Evolutionary conservation across 148 eudicot species (phyloP).

Genomic region (Heliamphora exappendiculata): DNA sequence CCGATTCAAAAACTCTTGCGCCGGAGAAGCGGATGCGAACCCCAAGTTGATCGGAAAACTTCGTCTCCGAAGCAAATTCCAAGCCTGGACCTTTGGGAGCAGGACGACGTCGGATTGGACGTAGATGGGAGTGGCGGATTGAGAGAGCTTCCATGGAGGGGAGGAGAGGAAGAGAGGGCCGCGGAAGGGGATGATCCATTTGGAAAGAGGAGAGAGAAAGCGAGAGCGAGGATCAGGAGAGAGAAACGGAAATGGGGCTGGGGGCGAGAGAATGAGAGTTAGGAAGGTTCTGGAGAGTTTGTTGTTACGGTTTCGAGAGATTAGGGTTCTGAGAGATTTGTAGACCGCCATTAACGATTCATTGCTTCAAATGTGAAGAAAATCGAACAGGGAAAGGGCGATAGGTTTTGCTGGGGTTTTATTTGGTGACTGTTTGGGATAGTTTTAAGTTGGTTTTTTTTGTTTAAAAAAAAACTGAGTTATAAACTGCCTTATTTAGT

Average conservation of each 20-base stretch:
- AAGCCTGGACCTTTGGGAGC: conserved; percentile 27
- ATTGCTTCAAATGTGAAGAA: not conserved
- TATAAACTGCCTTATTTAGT: too few species aligned
- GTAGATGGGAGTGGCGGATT: conserved; percentile 65
- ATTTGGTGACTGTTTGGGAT: too few species aligned
- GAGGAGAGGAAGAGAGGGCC: conserved; percentile 74
- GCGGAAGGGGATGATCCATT: conserved; percentile 17
- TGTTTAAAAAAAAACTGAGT: too few species aligned
- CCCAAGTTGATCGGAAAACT: conserved; percentile 34
- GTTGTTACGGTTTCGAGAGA: conserved; percentile 16
- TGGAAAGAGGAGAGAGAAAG: conserved; percentile 39
- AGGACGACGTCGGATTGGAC: conserved; percentile 51
- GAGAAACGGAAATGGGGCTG: conserved; percentile 18
- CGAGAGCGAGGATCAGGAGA: conserved; percentile 17
- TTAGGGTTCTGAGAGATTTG: conserved; percentile 34
- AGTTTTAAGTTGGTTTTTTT: too few species aligned
- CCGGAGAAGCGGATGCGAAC: conserved; percentile 16
- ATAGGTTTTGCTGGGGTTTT: conserved; percentile 3
- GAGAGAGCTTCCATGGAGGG: conserved; percentile 75
- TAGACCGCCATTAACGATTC: conserved; percentile 38
- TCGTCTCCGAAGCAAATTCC: conserved; percentile 25
- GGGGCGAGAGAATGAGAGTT: not conserved
- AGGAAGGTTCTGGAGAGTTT: conserved; percentile 9
- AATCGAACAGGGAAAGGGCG: not conserved
- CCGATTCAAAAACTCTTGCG: conserved; percentile 11